Evolutionary conservation across 305 asterid genomes (phyloP).

Genomic region (Rubia tinctorum): DNA sequence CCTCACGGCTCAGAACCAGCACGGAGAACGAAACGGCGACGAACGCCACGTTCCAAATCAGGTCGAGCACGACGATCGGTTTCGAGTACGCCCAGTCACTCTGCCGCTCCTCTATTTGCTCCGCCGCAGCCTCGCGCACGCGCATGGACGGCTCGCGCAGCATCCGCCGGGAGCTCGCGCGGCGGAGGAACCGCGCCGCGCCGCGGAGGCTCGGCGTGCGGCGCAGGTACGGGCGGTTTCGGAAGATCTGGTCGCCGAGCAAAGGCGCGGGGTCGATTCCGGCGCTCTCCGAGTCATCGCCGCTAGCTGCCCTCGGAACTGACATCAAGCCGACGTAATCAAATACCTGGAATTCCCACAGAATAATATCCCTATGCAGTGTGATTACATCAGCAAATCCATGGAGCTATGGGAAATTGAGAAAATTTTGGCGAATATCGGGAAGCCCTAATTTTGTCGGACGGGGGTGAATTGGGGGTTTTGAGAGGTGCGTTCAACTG

Average conservation of each 20-base stretch:
- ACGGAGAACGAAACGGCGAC: conserved; percentile 60
- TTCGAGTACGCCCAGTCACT: conserved; percentile 95
- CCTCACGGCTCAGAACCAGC: conserved; percentile 55
- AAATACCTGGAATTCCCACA: not conserved
- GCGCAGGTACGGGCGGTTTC: conserved; percentile 50
- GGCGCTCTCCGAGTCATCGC: conserved; percentile 4
- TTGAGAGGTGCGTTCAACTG: not conserved
- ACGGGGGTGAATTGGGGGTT: not conserved
- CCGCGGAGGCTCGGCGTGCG: conserved; percentile 69
- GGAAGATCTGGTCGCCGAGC: conserved; percentile 53
- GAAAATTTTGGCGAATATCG: not conserved
- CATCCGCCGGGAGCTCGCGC: conserved; percentile 76
- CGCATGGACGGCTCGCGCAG: conserved; percentile 83
- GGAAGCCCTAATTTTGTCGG: conserved; percentile 13
- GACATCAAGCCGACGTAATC: conserved; percentile 21
- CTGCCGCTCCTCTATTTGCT: conserved; percentile 85
- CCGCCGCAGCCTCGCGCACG: conserved; percentile 82
- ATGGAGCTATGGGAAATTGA: not conserved
- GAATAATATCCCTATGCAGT: not conserved
- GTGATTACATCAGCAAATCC: not conserved
- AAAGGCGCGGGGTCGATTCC: conserved; percentile 54
- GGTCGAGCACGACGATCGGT: conserved; percentile 75
- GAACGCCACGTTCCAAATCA: conserved; percentile 77
- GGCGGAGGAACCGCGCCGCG: conserved; percentile 79
- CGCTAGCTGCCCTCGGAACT: conserved; percentile 15